Conservation (phyloP, 495 filamentous ascomycete species). For the Darksidea phi region DNA sequence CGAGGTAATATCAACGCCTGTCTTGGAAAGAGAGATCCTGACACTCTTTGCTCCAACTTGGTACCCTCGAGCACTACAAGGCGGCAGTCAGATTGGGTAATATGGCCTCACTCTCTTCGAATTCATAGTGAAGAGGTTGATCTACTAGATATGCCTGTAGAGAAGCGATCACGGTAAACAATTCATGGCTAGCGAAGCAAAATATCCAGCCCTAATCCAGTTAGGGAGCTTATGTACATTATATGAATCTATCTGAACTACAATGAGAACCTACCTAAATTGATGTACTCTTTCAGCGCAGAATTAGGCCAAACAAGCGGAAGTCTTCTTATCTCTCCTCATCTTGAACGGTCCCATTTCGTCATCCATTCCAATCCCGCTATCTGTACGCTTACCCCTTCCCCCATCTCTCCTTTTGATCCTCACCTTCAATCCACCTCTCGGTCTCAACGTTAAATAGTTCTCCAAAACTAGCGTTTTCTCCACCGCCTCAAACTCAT, state of each 20-base stretch:
- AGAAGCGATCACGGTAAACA: background rate
- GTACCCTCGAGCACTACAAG: background rate
- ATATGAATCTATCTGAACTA: too few species aligned
- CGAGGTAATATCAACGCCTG: too few species aligned
- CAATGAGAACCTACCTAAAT: too few species aligned
- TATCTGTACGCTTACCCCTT: background rate
- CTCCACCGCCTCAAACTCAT: slow-evolving; percentile 38
- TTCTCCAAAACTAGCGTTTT: slow-evolving; percentile 11
- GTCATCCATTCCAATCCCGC: background rate
- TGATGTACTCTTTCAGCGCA: too few species aligned
- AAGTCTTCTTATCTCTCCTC: background rate
- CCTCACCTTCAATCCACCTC: slow-evolving; percentile 13
- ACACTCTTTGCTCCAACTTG: background rate
- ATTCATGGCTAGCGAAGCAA: background rate
- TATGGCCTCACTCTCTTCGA: background rate
- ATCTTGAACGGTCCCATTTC: background rate
- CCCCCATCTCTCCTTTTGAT: slow-evolving; percentile 5
- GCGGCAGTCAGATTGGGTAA: background rate
- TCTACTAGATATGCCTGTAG: background rate
- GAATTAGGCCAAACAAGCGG: too few species aligned
- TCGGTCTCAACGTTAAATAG: slow-evolving; percentile 10
- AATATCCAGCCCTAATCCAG: background rate
- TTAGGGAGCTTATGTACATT: too few species aligned
- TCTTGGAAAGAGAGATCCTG: background rate
- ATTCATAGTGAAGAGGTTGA: background rate